A percentile compares a stretch with the other conserved stretches of the same genome.
These are phyloP conservation scores for Umbelopsis sp. DNA, from an alignment of 371 early-diverging fungal species.

Conservation along the genomic window DNA sequence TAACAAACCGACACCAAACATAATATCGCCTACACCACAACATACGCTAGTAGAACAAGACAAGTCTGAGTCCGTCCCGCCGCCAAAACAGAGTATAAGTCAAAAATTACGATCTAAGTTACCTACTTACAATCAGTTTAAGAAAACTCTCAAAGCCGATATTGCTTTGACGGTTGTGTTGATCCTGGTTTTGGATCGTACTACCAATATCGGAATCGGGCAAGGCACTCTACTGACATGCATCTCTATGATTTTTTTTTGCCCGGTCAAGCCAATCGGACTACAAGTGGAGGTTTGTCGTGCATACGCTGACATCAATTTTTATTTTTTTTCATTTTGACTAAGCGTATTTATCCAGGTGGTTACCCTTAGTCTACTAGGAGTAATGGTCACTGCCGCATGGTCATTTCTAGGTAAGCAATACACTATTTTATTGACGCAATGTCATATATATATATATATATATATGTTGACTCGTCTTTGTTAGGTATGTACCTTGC, in stretches of 20 bases:
- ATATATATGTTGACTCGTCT: neutral
- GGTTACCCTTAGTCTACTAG: conserved; percentile 34
- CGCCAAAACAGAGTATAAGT: neutral
- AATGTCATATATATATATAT: neutral
- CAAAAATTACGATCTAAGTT: conserved; percentile 9
- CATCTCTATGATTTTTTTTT: conserved; percentile 31
- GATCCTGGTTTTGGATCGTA: conserved; percentile 27
- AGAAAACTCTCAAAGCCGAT: conserved; percentile 40
- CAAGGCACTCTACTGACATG: conserved; percentile 21
- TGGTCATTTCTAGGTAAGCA: conserved; percentile 37
- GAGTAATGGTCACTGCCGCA: conserved; percentile 30
- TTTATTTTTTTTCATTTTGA: neutral
- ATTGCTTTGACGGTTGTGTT: conserved; percentile 35
- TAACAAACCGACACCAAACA: no score
- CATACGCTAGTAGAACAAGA: neutral
- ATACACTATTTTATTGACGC: neutral
- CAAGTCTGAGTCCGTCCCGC: neutral
- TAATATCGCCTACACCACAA: neutral
- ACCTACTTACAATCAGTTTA: conserved; percentile 33
- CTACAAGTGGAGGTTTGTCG: conserved; percentile 22
- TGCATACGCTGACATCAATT: neutral
- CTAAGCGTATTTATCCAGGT: conserved; percentile 25
- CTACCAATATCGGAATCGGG: conserved; percentile 22
- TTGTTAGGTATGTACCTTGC: conserved; percentile 37
- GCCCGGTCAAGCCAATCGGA: conserved; percentile 30